Evolutionary conservation across 2,329 filamentous ascomycete species (phyloP).

Genomic region (Pseudogymnoascus sp.): DNA sequence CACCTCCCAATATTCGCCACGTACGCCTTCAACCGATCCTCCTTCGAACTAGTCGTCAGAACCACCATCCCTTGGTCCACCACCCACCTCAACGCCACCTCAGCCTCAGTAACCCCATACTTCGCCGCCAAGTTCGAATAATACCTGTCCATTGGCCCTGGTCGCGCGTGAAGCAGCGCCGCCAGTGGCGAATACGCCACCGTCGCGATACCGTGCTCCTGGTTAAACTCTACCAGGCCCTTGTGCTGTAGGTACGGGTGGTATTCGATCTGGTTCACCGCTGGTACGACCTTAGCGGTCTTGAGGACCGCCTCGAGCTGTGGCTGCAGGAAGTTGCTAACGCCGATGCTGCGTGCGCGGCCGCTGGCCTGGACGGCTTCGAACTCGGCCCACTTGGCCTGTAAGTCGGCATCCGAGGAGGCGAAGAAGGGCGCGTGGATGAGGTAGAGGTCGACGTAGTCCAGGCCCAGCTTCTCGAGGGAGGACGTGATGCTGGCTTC

Average conservation of each 20-base stretch:
- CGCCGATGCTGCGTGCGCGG: conserved; percentile 61
- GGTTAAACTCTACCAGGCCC: conserved; percentile 48
- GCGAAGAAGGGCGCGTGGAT: conserved; percentile 51
- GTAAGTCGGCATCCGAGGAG: conserved; percentile 42
- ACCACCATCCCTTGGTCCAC: conserved; percentile 51
- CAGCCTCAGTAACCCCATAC: conserved; percentile 47
- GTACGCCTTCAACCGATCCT: conserved; percentile 49
- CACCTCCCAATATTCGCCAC: conserved; percentile 43
- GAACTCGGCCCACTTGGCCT: conserved; percentile 49
- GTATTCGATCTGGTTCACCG: conserved; percentile 73
- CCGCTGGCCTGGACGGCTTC: conserved; percentile 60
- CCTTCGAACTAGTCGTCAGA: conserved; percentile 52
- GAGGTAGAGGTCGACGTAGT: conserved; percentile 66
- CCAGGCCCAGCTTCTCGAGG: conserved; percentile 55
- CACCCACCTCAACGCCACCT: conserved; percentile 51
- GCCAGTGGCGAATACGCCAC: conserved; percentile 49
- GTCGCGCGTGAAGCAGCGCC: conserved; percentile 38
- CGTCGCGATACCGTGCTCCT: conserved; percentile 47
- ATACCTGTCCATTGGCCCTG: conserved; percentile 44
- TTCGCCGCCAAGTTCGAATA: conserved; percentile 46
- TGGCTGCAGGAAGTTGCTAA: conserved; percentile 61
- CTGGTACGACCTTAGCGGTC: conserved; percentile 54
- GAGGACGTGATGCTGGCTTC: conserved; percentile 48
- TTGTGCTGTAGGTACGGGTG: conserved; percentile 67
- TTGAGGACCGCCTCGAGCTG: conserved; percentile 49